Conservation (phyloP, 495 filamentous ascomycete species). For the Talaromyces wortmannii region DNA sequence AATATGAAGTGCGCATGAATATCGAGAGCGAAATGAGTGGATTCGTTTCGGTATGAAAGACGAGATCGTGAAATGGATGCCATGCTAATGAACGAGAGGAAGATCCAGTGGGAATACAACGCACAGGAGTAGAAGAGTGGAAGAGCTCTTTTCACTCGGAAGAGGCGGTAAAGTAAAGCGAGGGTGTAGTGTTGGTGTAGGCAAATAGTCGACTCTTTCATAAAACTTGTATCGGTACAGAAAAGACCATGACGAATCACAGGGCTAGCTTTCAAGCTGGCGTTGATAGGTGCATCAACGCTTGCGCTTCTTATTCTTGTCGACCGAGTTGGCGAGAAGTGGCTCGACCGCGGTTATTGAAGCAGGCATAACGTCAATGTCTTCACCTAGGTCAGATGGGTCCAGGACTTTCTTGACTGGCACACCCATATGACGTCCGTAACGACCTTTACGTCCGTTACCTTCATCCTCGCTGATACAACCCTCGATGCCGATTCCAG, state of each 20-base stretch:
- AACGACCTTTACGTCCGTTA: conserved; percentile 93
- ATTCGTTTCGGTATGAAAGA: neutral
- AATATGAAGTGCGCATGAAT: neutral
- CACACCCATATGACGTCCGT: conserved; percentile 95
- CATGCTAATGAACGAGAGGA: neutral
- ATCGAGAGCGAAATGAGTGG: neutral
- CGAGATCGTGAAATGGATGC: neutral
- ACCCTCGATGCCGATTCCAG: conserved; percentile 82
- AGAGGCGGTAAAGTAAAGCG: neutral
- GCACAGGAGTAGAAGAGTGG: neutral
- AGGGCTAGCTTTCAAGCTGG: neutral
- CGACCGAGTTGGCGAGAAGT: conserved; percentile 26
- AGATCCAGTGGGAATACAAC: neutral
- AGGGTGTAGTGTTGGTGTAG: neutral
- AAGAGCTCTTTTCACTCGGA: neutral
- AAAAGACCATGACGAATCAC: neutral
- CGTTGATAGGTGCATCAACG: conserved; percentile 32
- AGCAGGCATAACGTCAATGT: conserved; percentile 9
- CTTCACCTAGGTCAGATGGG: conserved; percentile 16
- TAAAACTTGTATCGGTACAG: neutral
- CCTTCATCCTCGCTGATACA: conserved; percentile 96
- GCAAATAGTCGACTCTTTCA: neutral
- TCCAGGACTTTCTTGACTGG: conserved; percentile 64
- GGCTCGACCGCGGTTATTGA: conserved; percentile 18
- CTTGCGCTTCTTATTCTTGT: conserved; percentile 71